Percentiles rank a stretch among this genome's conserved stretches.
Conservation (phyloP, 2,329 filamentous ascomycete genomes). For the Ustilaginoidea virens region DNA sequence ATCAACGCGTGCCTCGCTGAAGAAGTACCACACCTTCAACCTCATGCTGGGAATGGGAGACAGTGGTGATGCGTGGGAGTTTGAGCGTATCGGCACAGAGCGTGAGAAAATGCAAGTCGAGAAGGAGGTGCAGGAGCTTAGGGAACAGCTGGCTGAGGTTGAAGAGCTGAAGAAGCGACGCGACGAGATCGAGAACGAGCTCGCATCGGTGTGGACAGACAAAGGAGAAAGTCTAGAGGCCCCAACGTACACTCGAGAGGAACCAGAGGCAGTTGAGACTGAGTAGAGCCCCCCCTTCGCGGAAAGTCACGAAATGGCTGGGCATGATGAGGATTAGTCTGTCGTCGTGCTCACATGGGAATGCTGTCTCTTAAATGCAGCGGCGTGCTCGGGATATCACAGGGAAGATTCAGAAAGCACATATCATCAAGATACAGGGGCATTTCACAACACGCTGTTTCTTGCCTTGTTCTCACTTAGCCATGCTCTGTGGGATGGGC, state of each 20-base stretch:
- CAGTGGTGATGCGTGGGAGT: slow-evolving; percentile 75
- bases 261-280: not conserved
- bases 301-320: not conserved
- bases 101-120: slow-evolving; percentile 88
- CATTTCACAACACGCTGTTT: no score
- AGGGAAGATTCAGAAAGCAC: no score
- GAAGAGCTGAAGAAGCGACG: slow-evolving; percentile 68
- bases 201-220: slow-evolving; percentile 48
- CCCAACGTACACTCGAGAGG: slow-evolving; percentile 24
- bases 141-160: slow-evolving; percentile 65
- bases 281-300: not conserved
- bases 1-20: slow-evolving; percentile 82
- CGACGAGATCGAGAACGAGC: slow-evolving; percentile 68
- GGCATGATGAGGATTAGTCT: not conserved
- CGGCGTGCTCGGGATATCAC: no score
- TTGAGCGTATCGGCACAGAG: slow-evolving; percentile 86
- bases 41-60: slow-evolving; percentile 71
- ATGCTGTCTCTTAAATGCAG: no score
- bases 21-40: slow-evolving; percentile 90
- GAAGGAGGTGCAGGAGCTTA: slow-evolving; percentile 73
- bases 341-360: no score
- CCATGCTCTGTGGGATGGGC: no score
- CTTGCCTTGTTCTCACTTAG: no score
- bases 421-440: no score
- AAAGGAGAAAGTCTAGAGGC: slow-evolving; percentile 31